phyloP scores from a whole-genome alignment of 495 filamentous ascomycete genomes.

The Stereocaulon alpinum region DNA sequence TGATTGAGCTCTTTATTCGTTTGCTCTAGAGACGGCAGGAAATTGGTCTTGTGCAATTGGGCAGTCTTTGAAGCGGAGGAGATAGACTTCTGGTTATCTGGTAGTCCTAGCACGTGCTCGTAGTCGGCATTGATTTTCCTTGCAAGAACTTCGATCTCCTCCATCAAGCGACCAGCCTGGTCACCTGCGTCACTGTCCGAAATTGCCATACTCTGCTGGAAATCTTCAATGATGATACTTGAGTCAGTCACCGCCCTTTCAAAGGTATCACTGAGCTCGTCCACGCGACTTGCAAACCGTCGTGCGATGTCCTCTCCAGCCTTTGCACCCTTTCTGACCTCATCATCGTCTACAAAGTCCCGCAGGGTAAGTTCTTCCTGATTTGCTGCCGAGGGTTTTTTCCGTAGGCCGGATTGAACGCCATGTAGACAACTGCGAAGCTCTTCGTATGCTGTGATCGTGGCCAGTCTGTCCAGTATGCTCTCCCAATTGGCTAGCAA shows the following conservation, averaged over 20 bases:
- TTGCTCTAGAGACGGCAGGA: conserved; percentile 69
- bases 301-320: conserved; percentile 38
- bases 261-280: conserved; percentile 42
- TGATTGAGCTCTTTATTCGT: conserved; percentile 66
- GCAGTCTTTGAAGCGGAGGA: conserved; percentile 79
- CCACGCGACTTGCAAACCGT: conserved; percentile 42
- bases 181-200: conserved; percentile 31
- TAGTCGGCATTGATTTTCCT: conserved; percentile 83
- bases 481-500: conserved; percentile 59
- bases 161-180: conserved; percentile 45
- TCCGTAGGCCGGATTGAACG: conserved; percentile 22
- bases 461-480: conserved; percentile 50
- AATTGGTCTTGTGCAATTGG: conserved; percentile 71
- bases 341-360: conserved; percentile 59
- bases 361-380: conserved; percentile 44
- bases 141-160: conserved; percentile 77
- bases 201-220: conserved; percentile 32
- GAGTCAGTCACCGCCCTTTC: conserved; percentile 44
- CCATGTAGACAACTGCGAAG: conserved; percentile 27
- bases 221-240: conserved; percentile 15
- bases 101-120: conserved; percentile 61
- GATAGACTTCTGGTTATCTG: conserved; percentile 58
- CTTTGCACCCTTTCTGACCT: conserved; percentile 52
- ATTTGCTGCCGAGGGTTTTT: conserved; percentile 23
- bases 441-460: conserved; percentile 50